These are phyloP conservation scores for Leccinum longicurvipes DNA, from an alignment of 768 basidiomycete species.

Conservation along the genomic window DNA sequence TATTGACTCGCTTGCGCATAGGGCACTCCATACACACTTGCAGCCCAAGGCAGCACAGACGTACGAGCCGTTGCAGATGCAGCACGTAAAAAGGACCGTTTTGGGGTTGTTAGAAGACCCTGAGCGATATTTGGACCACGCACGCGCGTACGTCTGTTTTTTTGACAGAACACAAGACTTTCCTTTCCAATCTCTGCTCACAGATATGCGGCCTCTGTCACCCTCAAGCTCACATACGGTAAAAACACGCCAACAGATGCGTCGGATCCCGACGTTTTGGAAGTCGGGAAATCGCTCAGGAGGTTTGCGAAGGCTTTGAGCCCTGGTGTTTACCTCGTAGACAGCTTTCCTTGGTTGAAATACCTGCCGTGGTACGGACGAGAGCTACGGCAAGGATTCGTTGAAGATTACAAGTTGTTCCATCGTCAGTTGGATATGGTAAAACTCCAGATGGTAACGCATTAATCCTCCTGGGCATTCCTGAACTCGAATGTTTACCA, in stretches of 20 bases:
- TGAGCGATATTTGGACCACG: slow-evolving; percentile 6
- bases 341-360: slow-evolving; percentile 29
- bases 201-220: slow-evolving; percentile 18
- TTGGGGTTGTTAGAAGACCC: slow-evolving; percentile 12
- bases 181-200: neutral
- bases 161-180: slow-evolving; percentile 5
- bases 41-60: slow-evolving; percentile 44
- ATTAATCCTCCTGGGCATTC: neutral
- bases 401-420: slow-evolving; percentile 46
- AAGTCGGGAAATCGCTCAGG: slow-evolving; percentile 17
- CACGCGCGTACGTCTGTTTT: slow-evolving; percentile 36
- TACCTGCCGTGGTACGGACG: slow-evolving; percentile 59
- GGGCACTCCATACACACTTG: slow-evolving; percentile 53
- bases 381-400: slow-evolving; percentile 49
- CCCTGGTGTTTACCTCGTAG: slow-evolving; percentile 34
- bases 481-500: neutral
- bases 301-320: slow-evolving; percentile 23
- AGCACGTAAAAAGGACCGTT: slow-evolving; percentile 20
- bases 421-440: slow-evolving; percentile 43
- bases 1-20: slow-evolving; percentile 8
- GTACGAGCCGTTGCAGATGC: slow-evolving; percentile 44
- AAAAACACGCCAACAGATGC: slow-evolving; percentile 11
- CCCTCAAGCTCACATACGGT: slow-evolving; percentile 20
- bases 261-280: slow-evolving; percentile 16
- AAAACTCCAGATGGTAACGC: slow-evolving; percentile 39